Conservation (phyloP, 345 rosid genomes). For the Gossypium arboreum region DNA sequence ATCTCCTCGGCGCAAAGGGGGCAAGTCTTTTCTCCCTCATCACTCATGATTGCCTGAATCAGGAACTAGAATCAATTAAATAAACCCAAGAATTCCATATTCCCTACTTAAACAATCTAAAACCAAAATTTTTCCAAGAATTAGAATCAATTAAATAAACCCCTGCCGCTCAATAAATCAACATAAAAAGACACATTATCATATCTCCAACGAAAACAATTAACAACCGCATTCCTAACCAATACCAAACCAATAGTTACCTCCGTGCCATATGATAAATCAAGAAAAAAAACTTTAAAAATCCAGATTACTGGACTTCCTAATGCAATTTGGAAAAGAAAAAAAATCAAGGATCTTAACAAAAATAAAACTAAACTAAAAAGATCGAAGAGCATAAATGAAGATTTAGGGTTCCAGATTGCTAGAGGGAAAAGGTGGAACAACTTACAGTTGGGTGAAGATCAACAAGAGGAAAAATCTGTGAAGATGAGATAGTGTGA, state of each 20-base stretch:
- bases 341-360: constrained; percentile 32
- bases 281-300: not conserved
- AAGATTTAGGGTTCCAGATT: constrained; percentile 27
- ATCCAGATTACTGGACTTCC: not conserved
- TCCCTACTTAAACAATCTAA: not conserved
- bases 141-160: not conserved
- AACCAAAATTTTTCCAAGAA: not conserved
- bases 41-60: constrained; percentile 61
- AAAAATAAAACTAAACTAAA: not conserved
- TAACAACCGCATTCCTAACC: constrained; percentile 9
- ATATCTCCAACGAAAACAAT: constrained; percentile 7
- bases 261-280: not conserved
- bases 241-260: constrained; percentile 1
- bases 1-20: constrained; percentile 93
- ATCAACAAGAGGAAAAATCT: constrained; percentile 33
- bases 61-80: no score
- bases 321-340: not conserved
- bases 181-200: not conserved
- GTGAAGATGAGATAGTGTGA: constrained; percentile 37
- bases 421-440: not conserved
- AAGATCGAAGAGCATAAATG: constrained; percentile 19
- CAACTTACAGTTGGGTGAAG: constrained; percentile 34
- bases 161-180: constrained; percentile 11
- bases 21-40: constrained; percentile 76
- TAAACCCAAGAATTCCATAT: constrained; percentile 17